These are phyloP conservation scores for Naumovozyma dairenensis DNA, from an alignment of 805 yeast genomes.

Conservation along the genomic window DNA sequence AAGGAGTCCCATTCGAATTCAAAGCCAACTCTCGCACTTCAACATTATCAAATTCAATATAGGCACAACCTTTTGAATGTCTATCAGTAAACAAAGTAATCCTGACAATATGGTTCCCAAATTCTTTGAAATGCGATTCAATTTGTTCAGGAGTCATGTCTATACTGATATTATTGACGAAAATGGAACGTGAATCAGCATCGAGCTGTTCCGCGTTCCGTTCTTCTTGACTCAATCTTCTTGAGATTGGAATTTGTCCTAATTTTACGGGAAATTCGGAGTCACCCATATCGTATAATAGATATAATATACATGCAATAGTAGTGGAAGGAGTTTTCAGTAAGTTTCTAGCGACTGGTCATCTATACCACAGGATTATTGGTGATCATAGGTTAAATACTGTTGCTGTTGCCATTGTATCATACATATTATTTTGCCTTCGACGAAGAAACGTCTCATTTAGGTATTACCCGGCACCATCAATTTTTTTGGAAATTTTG, in stretches of 20 bases:
- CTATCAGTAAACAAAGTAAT: conserved; percentile 39
- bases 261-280: too few relatives aligned
- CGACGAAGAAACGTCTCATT: too few relatives aligned
- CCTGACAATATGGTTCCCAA: conserved; percentile 38
- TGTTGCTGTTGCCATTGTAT: too few relatives aligned
- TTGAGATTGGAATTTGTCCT: not conserved
- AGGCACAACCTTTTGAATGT: conserved; percentile 50
- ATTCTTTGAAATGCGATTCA: conserved; percentile 36
- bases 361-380: too few relatives aligned
- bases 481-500: too few relatives aligned
- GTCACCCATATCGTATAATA: too few relatives aligned
- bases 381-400: too few relatives aligned
- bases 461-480: too few relatives aligned
- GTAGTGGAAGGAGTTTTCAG: too few relatives aligned
- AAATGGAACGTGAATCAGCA: conserved; percentile 43
- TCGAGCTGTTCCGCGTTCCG: conserved; percentile 30
- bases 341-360: too few relatives aligned
- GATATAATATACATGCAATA: too few relatives aligned
- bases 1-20: conserved; percentile 31
- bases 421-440: too few relatives aligned
- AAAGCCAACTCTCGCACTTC: conserved; percentile 41
- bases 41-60: conserved; percentile 42
- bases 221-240: conserved; percentile 10
- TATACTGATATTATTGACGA: conserved; percentile 43
- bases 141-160: conserved; percentile 41